Evolutionary conservation across 768 basidiomycete species (phyloP), one percentile per base, ranked within the genome.

Genomic region (Dacryopinax spathularia): DNA sequence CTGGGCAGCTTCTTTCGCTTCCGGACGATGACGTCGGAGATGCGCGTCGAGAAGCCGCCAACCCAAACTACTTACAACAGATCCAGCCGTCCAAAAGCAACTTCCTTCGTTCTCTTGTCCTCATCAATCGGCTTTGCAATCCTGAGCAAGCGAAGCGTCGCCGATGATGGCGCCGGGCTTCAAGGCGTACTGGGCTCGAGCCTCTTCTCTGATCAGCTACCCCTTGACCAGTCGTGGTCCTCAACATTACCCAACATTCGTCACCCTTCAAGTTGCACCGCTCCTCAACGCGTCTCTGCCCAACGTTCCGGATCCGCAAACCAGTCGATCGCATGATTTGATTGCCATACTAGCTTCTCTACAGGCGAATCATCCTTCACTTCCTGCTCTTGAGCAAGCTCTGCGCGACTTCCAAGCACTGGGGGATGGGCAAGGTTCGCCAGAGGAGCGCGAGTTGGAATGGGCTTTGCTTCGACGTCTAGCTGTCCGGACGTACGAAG

Each of bases 401-500:
- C 48, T 56, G 48, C 48, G 18, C 29, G 48, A 25, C 48, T 56
- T 56, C 18, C 48, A 56, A 56, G 48, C 48, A 6, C 29, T 56
- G 4, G 20, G 5, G 20, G 48, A 56, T 10, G 10, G 31, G 10
- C 25, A 6, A 6, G 29, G 25, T 3, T 56, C 48, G 5, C 3
- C 48, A 9, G 13, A 56, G 25, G 48, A 56, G 9, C 5, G 10
- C 6, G 13, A 31, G 48, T 29, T 56, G 48, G 48, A 56, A 29
- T 56, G 48, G 48, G 48, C 29, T 3, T 10, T 56, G 13, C 15
- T 56, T 13, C 48, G 29, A 5, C 48, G 48, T 5, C 48, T 56
- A 13, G 65, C 59, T 4, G 62, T 67, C 31, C 61, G 65, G 34
- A 67, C 89, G 16, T 91, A 91, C 69, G 76, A 82, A 4, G 80